A percentile compares a stretch with the other conserved stretches of the same genome.
phyloP scores from a whole-genome alignment of 139 green algal species.

The Coccomyxa sp. region DNA sequence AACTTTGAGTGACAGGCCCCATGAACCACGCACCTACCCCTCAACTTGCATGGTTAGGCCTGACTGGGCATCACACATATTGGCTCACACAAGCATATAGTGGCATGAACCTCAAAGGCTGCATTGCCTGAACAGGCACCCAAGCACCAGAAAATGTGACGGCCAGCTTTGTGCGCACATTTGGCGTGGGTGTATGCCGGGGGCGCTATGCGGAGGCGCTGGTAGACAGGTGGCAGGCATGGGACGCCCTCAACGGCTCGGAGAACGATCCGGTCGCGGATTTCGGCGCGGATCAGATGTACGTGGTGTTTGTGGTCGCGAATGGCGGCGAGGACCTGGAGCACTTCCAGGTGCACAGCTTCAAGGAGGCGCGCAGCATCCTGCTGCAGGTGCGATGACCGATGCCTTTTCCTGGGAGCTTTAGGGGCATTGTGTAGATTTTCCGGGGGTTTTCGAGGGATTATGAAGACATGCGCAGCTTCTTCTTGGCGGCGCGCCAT shows the following conservation, averaged over 20 bases:
- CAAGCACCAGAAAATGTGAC: too few species aligned
- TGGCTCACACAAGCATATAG: too few species aligned
- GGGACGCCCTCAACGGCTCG: constrained; percentile 46
- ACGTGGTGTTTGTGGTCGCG: constrained; percentile 49
- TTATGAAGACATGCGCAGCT: too few species aligned
- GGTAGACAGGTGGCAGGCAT: constrained; percentile 53
- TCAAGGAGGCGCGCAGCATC: constrained; percentile 69
- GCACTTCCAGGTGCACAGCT: constrained; percentile 57
- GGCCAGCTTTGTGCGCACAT: constrained; percentile 64
- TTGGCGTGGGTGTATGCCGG: constrained; percentile 58
- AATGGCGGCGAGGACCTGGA: constrained; percentile 90
- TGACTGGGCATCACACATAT: too few species aligned
- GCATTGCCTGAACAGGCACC: too few species aligned
- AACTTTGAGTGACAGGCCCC: too few species aligned
- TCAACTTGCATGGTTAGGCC: too few species aligned
- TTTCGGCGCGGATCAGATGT: constrained; percentile 48
- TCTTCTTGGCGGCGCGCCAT: too few species aligned
- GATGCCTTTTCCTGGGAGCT: background rate
- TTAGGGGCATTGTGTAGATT: too few species aligned
- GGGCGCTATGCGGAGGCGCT: constrained; percentile 48
- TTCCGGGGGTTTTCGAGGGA: too few species aligned
- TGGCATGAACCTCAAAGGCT: too few species aligned
- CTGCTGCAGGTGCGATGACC: constrained; percentile 73
- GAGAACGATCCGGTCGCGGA: constrained; percentile 69
- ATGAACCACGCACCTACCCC: too few species aligned